Base-by-base conservation (phyloP, 2,329 filamentous ascomycete genomes). In the Aspergillus flavus region DNA sequence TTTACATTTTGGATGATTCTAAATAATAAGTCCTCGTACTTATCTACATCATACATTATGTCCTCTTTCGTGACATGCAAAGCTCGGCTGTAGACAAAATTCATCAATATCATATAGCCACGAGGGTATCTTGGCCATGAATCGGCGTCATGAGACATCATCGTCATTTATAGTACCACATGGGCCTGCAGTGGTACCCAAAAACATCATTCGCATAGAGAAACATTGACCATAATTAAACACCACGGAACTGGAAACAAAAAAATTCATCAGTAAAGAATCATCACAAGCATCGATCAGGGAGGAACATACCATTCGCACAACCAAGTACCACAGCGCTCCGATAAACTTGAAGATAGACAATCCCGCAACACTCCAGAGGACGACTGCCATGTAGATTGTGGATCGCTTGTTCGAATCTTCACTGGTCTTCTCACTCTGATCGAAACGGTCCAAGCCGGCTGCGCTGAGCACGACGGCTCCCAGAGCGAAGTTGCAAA, bases 301-400 rank as follows among this genome's bases (percentile, higher is more conserved):
- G 28, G 28, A 16, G 23, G 23, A 61, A 78, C 93, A 87, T 78
- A 96, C 94, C 87, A 96, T 86, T 72, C 93, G 85, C 62, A 94
- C 90, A 70, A 98, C 85, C 83, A 99, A 85, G 82, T 97, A 97
- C 92, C 93, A 97, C 79, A 92, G 84, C 0, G 92, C 92, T 3
- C 94, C 94, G 28, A 94, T 80, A 71, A 97, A 97, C 76, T 94
- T 92, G 79, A 97, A 94, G 2, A 88, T 87, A 28, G 91, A 93
- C 61, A 97, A 78, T 2, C 83, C 93, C 0, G 93, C 94, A 46
- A 97, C 94, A 76, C 89, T 93, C 89, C 94, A 97, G 66, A 97
- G 79, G 19, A 97, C 89, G 50, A 96, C 89, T 4, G 86, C 87
- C 85, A 97, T 90, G 80, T 97, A 97, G 61, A 96, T 89, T 58